These are phyloP conservation scores for Limtongozyma cylindracea DNA, from an alignment of 805 yeast genomes.

Conservation along the genomic window DNA sequence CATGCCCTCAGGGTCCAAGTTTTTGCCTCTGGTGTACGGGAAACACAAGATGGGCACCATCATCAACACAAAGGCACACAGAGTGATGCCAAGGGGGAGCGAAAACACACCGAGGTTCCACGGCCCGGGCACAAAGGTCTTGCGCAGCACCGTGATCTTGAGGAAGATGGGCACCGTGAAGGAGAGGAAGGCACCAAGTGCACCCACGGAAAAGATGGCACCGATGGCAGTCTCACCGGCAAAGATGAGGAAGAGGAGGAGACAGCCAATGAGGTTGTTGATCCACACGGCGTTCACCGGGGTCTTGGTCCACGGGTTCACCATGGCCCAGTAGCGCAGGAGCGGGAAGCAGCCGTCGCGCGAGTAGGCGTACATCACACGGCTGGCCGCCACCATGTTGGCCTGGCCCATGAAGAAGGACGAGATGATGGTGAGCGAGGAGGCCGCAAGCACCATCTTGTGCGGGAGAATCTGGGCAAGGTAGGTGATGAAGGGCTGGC, in stretches of 20 bases:
- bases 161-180: conserved; percentile 38
- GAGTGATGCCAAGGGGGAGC: conserved; percentile 19
- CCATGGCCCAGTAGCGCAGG: conserved; percentile 20
- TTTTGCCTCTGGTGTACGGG: conserved; percentile 14
- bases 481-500: conserved; percentile 36
- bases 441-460: conserved; percentile 14
- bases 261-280: conserved; percentile 26
- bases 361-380: conserved; percentile 42
- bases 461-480: conserved; percentile 20
- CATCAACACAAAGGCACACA: conserved; percentile 20
- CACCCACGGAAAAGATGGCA: conserved; percentile 53
- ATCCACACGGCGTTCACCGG: conserved; percentile 44
- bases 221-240: conserved; percentile 42
- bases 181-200: conserved; percentile 41
- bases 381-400: conserved; percentile 40
- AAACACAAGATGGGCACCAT: conserved; percentile 38
- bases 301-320: conserved; percentile 24
- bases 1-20: conserved; percentile 18
- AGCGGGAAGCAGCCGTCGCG: conserved; percentile 45
- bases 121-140: conserved; percentile 34
- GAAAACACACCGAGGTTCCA: conserved; percentile 34
- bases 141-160: conserved; percentile 26
- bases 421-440: conserved; percentile 15
- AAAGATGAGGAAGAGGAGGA: conserved; percentile 27
- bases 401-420: conserved; percentile 25